Percentiles rank a stretch among this genome's conserved stretches.
These are phyloP conservation scores for Paecilomyces niveus DNA, from an alignment of 2,329 filamentous ascomycete species.

Conservation along the genomic window DNA sequence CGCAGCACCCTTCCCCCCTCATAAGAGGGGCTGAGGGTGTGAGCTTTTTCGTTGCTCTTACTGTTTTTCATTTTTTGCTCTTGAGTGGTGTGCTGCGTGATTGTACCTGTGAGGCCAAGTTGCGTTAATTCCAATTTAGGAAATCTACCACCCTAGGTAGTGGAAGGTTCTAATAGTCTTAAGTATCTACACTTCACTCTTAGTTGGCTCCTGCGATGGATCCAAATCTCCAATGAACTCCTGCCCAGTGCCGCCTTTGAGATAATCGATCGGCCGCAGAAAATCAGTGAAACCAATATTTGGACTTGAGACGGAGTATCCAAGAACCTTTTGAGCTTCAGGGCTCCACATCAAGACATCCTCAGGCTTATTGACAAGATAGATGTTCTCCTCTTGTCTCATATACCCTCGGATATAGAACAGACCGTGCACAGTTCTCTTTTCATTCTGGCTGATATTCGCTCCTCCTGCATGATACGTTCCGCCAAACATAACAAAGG, in stretches of 20 bases:
- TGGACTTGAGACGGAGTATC: background rate
- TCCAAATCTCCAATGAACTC: background rate
- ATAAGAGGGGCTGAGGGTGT: too few species aligned
- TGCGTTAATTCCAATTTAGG: background rate
- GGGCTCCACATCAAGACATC: background rate
- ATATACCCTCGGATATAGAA: background rate
- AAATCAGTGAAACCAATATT: background rate
- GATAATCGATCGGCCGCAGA: background rate
- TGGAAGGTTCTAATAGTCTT: too few species aligned
- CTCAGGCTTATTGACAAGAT: background rate
- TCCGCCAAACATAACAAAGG: conserved; percentile 34
- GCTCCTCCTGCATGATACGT: conserved; percentile 36
- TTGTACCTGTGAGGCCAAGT: background rate
- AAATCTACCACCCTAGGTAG: background rate
- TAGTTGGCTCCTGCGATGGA: background rate
- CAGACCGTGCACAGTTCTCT: background rate
- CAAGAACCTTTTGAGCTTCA: background rate
- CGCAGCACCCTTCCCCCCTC: too few species aligned
- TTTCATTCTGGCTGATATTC: conserved; percentile 22
- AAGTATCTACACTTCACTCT: background rate
- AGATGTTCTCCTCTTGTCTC: background rate
- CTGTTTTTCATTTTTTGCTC: background rate
- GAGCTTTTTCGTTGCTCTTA: too few species aligned
- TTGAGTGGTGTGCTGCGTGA: background rate
- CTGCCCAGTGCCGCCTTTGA: background rate